Conservation (phyloP, 1,139 yeast genomes). For the Yamadazyma buinensis region DNA sequence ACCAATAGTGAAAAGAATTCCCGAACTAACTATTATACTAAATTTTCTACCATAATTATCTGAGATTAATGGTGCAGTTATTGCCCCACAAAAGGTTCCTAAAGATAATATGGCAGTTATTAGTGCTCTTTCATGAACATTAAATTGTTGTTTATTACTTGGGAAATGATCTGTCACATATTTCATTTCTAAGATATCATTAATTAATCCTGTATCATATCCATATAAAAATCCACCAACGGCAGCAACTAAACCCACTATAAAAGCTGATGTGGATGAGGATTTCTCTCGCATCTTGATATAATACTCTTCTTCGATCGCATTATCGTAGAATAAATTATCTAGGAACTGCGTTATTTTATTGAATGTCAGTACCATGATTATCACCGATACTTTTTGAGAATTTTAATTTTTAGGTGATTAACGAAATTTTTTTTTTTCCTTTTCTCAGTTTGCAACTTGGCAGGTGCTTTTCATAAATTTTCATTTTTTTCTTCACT, state of each 20-base stretch:
- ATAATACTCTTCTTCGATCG: slow-evolving; percentile 38
- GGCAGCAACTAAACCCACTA: slow-evolving; percentile 73
- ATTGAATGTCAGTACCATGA: too few species aligned
- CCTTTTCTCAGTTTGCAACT: too few species aligned
- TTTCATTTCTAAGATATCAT: slow-evolving; percentile 66
- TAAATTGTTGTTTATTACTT: slow-evolving; percentile 38
- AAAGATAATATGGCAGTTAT: slow-evolving; percentile 67
- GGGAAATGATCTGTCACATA: slow-evolving; percentile 58
- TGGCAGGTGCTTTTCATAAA: too few species aligned
- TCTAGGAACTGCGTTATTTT: slow-evolving; percentile 18
- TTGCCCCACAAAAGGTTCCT: slow-evolving; percentile 76
- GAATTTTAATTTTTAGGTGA: too few species aligned
- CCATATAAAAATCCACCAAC: slow-evolving; percentile 82
- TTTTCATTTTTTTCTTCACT: too few species aligned
- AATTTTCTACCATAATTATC: slow-evolving; percentile 44
- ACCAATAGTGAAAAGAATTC: slow-evolving; percentile 39
- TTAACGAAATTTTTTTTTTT: too few species aligned
- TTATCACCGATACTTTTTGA: too few species aligned
- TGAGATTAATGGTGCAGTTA: slow-evolving; percentile 65
- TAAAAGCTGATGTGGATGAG: slow-evolving; percentile 57
- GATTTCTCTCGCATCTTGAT: slow-evolving; percentile 43
- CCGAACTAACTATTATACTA: slow-evolving; percentile 39
- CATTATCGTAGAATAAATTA: slow-evolving; percentile 32
- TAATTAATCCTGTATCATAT: slow-evolving; percentile 78
- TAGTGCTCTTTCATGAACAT: slow-evolving; percentile 61